These are phyloP conservation scores for Bretziella fagacearum DNA, from an alignment of 2,329 filamentous ascomycete species.

Conservation along the genomic window DNA sequence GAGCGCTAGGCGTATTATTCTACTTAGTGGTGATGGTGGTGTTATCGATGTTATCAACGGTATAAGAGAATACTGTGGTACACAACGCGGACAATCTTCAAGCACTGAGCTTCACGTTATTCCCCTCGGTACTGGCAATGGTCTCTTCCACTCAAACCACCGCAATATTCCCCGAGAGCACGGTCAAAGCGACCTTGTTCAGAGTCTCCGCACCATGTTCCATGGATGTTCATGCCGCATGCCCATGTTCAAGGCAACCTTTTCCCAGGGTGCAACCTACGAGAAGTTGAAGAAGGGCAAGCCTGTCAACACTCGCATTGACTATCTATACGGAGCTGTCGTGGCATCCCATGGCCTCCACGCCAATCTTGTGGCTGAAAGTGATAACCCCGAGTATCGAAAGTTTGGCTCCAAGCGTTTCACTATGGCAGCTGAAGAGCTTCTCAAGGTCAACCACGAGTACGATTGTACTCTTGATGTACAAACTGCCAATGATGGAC, in stretches of 20 bases:
- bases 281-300: conserved; percentile 23
- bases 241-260: conserved; percentile 44
- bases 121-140: conserved; percentile 49
- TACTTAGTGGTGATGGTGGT: conserved; percentile 80
- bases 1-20: conserved; percentile 42
- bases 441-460: conserved; percentile 40
- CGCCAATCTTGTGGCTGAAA: conserved; percentile 75
- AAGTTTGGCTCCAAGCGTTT: conserved; percentile 64
- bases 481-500: conserved; percentile 15
- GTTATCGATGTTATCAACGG: conserved; percentile 68
- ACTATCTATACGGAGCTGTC: conserved; percentile 51
- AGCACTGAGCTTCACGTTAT: conserved; percentile 35
- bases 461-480: conserved; percentile 31
- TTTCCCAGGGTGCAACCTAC: conserved; percentile 39
- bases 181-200: conserved; percentile 27
- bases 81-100: neutral
- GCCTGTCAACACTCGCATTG: neutral
- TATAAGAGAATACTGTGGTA: conserved; percentile 2
- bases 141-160: conserved; percentile 44
- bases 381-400: conserved; percentile 68
- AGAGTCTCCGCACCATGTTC: conserved; percentile 41
- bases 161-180: conserved; percentile 33
- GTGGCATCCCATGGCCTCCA: conserved; percentile 86
- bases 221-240: conserved; percentile 36
- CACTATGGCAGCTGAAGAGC: conserved; percentile 63